Conservation (phyloP, 1,284 basidiomycete species). For the Neotropicomus parvogracilis region DNA sequence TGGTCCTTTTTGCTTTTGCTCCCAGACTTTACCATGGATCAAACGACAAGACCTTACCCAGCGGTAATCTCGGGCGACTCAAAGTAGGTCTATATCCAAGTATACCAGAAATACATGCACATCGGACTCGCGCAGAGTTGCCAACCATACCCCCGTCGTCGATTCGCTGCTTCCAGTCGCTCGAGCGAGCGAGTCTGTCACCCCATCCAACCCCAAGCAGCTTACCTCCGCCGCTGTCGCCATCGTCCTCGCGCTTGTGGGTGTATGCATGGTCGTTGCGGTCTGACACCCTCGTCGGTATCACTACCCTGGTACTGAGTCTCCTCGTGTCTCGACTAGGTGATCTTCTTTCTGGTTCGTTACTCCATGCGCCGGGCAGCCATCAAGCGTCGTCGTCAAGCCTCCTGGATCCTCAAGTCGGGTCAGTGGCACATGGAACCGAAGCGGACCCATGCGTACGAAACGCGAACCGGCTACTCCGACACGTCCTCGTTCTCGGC, state of each 20-base stretch:
- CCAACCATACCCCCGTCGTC: constrained; percentile 8
- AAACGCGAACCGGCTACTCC: constrained; percentile 13
- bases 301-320: constrained; percentile 3
- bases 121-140: background rate
- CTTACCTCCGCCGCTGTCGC: background rate
- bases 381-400: constrained; percentile 26
- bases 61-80: background rate
- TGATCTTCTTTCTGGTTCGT: constrained; percentile 15
- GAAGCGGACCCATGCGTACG: constrained; percentile 12
- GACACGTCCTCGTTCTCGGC: constrained; percentile 20
- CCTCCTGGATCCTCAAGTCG: constrained; percentile 25
- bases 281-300: constrained; percentile 5
- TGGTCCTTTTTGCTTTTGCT: too few relatives aligned
- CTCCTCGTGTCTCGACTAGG: constrained; percentile 1
- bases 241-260: constrained; percentile 5
- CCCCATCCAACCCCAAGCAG: constrained; percentile 1
- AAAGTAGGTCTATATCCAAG: constrained; percentile 7
- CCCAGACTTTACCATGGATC: background rate
- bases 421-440: constrained; percentile 23
- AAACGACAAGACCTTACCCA: background rate
- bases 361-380: constrained; percentile 15
- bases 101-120: background rate
- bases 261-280: constrained; percentile 5
- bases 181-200: background rate
- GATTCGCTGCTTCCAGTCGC: constrained; percentile 15